A percentile compares a stretch with the other conserved stretches of the same genome.
Evolutionary conservation across 441 rosid genomes (phyloP).

Genomic region (Hypseocharis bilobata): DNA sequence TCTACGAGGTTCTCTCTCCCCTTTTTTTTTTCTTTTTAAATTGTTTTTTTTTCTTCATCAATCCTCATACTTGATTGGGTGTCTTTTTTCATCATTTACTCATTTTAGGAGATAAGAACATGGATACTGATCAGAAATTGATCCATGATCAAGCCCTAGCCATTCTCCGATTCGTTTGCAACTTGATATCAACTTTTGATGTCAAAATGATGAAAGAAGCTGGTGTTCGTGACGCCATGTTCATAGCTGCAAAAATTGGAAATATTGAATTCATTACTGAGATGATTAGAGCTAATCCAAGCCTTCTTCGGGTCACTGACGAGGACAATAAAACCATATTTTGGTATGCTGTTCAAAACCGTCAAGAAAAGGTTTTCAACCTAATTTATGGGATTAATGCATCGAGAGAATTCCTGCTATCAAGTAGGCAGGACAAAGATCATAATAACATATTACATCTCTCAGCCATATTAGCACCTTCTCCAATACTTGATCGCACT

Average conservation of each 20-base stretch:
- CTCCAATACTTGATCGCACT: not conserved
- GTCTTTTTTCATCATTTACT: too few species aligned
- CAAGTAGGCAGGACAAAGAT: not conserved
- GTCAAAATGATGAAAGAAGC: not conserved
- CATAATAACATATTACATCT: not conserved
- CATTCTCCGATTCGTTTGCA: not conserved
- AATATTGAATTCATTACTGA: not conserved
- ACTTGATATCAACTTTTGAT: not conserved
- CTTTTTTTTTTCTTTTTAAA: too few species aligned
- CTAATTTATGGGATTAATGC: not conserved
- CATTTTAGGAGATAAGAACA: too few species aligned
- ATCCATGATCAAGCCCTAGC: not conserved
- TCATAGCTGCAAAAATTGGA: not conserved
- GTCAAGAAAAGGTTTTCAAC: not conserved
- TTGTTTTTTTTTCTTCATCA: too few species aligned
- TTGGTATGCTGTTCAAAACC: not conserved
- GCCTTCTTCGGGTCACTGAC: not conserved
- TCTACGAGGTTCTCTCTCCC: too few species aligned
- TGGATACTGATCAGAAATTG: not conserved
- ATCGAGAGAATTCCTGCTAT: not conserved
- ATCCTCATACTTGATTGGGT: too few species aligned
- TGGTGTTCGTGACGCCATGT: not conserved
- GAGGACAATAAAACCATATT: not conserved
- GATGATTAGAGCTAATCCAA: not conserved
- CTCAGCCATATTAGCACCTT: not conserved